Percentiles rank a stretch among this genome's conserved stretches.
Conservation (phyloP, 495 filamentous ascomycete species). For the Penicillium bialowiezense region DNA sequence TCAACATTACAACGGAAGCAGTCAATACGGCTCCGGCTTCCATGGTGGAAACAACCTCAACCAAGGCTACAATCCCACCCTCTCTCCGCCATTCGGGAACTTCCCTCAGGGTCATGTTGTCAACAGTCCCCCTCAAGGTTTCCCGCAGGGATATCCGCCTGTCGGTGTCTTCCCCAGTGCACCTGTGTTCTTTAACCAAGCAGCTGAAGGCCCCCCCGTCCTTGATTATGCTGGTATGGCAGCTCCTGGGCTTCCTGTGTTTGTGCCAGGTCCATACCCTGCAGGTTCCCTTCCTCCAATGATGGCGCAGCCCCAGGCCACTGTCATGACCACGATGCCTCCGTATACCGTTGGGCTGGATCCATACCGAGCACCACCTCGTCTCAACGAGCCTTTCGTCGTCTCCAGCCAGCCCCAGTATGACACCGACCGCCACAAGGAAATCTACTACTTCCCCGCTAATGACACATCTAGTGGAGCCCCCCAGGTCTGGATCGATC, state of each 20-base stretch:
- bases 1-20: neutral
- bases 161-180: neutral
- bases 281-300: neutral
- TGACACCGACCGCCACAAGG: neutral
- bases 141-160: neutral
- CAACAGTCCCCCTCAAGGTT: neutral
- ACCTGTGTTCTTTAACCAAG: neutral
- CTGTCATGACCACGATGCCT: no score
- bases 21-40: neutral
- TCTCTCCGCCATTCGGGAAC: neutral
- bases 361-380: neutral
- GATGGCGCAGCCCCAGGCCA: neutral
- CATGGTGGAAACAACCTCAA: neutral
- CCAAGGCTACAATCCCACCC: conserved; percentile 1
- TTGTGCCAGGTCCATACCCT: neutral
- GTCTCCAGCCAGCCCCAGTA: conserved; percentile 5
- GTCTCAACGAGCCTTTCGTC: neutral
- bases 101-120: neutral
- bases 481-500: neutral
- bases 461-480: neutral
- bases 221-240: neutral
- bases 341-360: no score
- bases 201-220: neutral
- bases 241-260: neutral
- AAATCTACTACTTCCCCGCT: neutral